Evolutionary conservation across 2,329 filamentous ascomycete genomes (phyloP).

Genomic region (Penicillium sclerotigenum): DNA sequence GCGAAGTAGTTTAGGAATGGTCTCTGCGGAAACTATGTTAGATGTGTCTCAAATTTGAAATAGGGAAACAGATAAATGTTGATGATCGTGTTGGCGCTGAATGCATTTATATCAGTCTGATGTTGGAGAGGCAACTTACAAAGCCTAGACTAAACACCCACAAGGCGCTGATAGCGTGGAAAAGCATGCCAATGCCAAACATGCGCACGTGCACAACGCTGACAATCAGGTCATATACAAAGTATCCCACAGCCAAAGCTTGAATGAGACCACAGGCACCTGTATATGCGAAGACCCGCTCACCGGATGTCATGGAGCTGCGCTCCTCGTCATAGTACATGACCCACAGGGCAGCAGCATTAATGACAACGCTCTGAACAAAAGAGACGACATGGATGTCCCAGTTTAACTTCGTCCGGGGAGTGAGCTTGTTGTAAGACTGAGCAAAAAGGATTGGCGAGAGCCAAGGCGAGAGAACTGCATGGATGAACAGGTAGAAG

Average conservation of each 20-base stretch:
- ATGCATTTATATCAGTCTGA: background rate
- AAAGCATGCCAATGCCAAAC: constrained; percentile 60
- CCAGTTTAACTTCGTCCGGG: constrained; percentile 62
- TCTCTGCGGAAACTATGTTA: constrained; percentile 44
- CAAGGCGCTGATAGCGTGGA: constrained; percentile 60
- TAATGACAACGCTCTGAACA: constrained; percentile 58
- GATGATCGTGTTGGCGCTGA: background rate
- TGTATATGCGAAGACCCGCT: constrained; percentile 60
- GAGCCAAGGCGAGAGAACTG: constrained; percentile 53
- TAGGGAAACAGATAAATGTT: background rate
- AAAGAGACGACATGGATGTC: constrained; percentile 64
- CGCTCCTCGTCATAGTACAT: constrained; percentile 57
- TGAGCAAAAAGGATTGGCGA: constrained; percentile 54
- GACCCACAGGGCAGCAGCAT: constrained; percentile 55
- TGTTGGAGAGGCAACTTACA: constrained; percentile 50
- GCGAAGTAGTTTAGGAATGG: constrained; percentile 65
- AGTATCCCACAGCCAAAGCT: constrained; percentile 61
- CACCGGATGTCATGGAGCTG: constrained; percentile 50
- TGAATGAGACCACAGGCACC: constrained; percentile 58
- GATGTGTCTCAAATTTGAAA: background rate
- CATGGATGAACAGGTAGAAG: constrained; percentile 57
- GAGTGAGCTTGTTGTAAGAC: constrained; percentile 53
- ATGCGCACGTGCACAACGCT: constrained; percentile 54
- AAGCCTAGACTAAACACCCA: constrained; percentile 62
- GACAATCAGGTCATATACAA: constrained; percentile 61